Base-by-base conservation (phyloP, 768 basidiomycete species). In the Leccinellum rugosiceps region DNA sequence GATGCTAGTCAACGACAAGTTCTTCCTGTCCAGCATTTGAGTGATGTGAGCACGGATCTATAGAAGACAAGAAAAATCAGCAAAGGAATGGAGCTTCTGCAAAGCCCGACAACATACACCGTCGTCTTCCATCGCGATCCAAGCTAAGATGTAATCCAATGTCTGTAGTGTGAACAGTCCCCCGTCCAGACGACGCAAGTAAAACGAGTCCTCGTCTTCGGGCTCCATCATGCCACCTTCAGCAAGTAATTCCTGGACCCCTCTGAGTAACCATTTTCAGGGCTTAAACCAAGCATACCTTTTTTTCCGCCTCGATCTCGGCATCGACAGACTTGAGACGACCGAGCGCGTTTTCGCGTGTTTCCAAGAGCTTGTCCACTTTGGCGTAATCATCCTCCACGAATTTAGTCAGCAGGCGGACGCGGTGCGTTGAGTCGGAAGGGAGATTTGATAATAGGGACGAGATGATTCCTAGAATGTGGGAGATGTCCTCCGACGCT, bases 61-160 rank as follows among this genome's bases (percentile, higher is more conserved):
- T 13, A 26, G 65, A 32, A 10, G 35, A n/a, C 11, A 21, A 15
- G 21, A 65, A 32, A n/a, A 10, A 35, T 71, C 30, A 65, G 61
- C 19, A 46, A 35, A 45, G 43, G 38, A 34, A 21, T 9, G n/a
- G n/a, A 19, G n/a, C 26, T 28, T 11, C 6, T 21, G 21, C 14
- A 43, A 9, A 17, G 6, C 31, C 7, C 49, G 32, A 25, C 19
- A 17, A 58, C 90, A 55, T 75, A 97, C 97, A 35, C 96, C 97
- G 65, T 98, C 96, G 64, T 98, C 96, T 74, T 99, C 97, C 94
- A 98, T 95, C 55, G 85, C 82, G 26, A 98, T 74, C 97, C 97
- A 99, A 6, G 90, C 94, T 38, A 98, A 74, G 58, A 98, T 90
- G 64, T 95, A 98, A 71, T 98, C 96, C 41, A 93, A 83, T 17